These are phyloP conservation scores for Candida sp. DNA, from an alignment of 1,139 yeast species.

Conservation along the genomic window DNA sequence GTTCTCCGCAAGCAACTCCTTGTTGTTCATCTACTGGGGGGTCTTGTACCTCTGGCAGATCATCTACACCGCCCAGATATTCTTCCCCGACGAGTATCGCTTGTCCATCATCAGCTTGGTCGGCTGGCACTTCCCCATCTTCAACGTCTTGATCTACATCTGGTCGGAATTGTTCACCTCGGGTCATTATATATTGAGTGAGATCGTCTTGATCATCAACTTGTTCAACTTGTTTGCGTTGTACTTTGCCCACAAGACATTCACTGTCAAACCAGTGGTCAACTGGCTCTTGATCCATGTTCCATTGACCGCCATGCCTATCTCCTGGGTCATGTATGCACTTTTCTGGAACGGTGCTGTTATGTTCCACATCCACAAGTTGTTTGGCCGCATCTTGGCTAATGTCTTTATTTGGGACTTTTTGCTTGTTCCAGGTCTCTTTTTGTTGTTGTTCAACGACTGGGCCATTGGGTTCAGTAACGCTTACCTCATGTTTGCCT, in stretches of 20 bases:
- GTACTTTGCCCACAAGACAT: conserved; percentile 66
- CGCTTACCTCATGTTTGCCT: conserved; percentile 60
- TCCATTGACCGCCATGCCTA: conserved; percentile 70
- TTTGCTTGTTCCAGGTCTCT: conserved; percentile 63
- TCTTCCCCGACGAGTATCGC: conserved; percentile 44
- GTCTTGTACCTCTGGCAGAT: conserved; percentile 57
- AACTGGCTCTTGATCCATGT: conserved; percentile 64
- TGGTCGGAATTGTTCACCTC: conserved; percentile 68
- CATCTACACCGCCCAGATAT: conserved; percentile 54
- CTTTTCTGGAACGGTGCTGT: conserved; percentile 89
- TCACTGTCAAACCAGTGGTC: conserved; percentile 47
- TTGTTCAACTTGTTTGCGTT: conserved; percentile 59
- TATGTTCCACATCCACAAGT: conserved; percentile 55
- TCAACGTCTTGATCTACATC: conserved; percentile 59
- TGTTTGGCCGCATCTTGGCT: conserved; percentile 70
- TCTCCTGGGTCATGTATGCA: conserved; percentile 74
- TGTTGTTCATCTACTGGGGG: conserved; percentile 62
- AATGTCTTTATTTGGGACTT: conserved; percentile 82
- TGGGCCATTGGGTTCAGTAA: conserved; percentile 72
- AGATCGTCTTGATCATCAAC: conserved; percentile 58
- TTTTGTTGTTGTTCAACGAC: conserved; percentile 65
- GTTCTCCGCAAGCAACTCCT: conserved; percentile 62
- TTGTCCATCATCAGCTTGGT: conserved; percentile 35
- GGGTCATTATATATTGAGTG: conserved; percentile 58
- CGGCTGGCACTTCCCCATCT: conserved; percentile 65